phyloP scores from a whole-genome alignment of 2,329 filamentous ascomycete species.

The Mycosphaerella arachidis region DNA sequence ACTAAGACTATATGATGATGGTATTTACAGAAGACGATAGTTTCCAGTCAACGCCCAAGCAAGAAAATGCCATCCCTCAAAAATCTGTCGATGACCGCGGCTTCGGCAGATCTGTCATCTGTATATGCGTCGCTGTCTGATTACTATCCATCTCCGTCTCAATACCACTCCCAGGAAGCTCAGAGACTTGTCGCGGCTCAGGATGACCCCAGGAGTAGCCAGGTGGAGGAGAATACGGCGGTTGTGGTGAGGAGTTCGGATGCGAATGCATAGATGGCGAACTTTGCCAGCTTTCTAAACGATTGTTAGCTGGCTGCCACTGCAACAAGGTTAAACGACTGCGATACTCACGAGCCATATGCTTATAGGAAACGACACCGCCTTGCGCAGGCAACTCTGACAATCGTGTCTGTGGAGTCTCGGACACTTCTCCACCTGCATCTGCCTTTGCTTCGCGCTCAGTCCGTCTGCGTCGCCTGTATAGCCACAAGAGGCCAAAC shows the following conservation, averaged over 20 bases:
- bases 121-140: background rate
- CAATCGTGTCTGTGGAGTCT: background rate
- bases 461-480: background rate
- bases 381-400: background rate
- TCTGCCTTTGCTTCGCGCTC: background rate
- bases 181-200: background rate
- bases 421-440: background rate
- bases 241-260: background rate
- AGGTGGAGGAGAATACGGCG: background rate
- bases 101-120: background rate
- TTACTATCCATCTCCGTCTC: slow-evolving; percentile 1
- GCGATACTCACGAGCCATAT: background rate
- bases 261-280: background rate
- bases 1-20: background rate
- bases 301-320: background rate
- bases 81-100: background rate
- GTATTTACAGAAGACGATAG: background rate
- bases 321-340: background rate
- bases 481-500: slow-evolving; percentile 2
- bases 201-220: background rate
- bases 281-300: background rate
- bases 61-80: background rate
- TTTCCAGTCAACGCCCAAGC: background rate
- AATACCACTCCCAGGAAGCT: background rate
- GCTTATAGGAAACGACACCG: background rate